Evolutionary conservation across 2,329 filamentous ascomycete genomes (phyloP), one percentile per base, ranked within the genome.

Genomic region (Ascochyta lentis): DNA sequence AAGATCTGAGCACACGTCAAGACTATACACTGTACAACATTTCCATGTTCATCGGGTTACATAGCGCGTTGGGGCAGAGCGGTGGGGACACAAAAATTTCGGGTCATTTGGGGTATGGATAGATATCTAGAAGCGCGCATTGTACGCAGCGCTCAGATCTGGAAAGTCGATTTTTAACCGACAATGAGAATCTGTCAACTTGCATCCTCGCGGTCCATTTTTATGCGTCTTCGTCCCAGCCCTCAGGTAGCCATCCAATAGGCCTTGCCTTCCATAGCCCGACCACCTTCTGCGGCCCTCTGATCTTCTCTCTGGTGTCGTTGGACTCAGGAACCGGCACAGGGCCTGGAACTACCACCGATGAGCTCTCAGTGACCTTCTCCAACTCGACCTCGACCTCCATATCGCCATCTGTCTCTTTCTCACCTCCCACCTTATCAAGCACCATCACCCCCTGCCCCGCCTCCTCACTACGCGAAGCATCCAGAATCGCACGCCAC

Each of bases 1-100:
- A 79, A 77, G 59, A 71, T 84, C 66, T 84, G 76, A 57, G 19
- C 31, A 16, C 22, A 12, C 13, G 4, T 26, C 31, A 19, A 45
- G 15, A 22, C 22, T 23, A 22, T 22, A 43, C 15, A 56, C 15
- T 51, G 47, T 56, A 48, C 41, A 51, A 33, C 7, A 47, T 47
- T 34, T 39, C 40, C 31, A 22, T 33, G 29, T 50, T 37, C 41
- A 27, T 41, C 23, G 34, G 37, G 16, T 34, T 50, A 43, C 53
- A 51, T 51, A 51, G 38, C 48, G 48, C 43, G n/a, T 29, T 37
- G 31, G 39, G 42, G 8, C 22, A 24, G 23, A 24, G 29, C 24
- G 24, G 31, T 29, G 41, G 29, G 42, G 35, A 29, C 24, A 26
- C 26, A 38, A 29, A 50, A 47, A 33, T 41, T 33, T 40, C 3